Evolutionary conservation across 495 filamentous ascomycete species (phyloP).

Genomic region (Trichoderma gamsii): DNA sequence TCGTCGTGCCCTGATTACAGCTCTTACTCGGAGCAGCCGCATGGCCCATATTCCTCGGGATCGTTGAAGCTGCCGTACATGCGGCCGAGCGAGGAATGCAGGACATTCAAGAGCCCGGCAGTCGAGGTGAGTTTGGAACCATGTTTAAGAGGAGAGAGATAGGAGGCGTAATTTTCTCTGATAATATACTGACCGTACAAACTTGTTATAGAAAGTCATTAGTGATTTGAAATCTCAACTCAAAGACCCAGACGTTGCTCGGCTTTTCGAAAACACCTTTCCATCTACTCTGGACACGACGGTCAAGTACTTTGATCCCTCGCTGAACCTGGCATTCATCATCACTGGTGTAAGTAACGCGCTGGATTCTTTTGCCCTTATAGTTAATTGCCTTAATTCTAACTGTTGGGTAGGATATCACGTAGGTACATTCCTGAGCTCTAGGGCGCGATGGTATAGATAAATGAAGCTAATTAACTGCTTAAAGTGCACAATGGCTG

Average conservation of each 20-base stretch:
- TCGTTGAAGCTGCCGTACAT: slow-evolving; percentile 47
- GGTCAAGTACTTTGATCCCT: slow-evolving; percentile 37
- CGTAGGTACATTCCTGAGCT: not conserved
- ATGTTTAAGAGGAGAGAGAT: not conserved
- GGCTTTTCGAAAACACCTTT: slow-evolving; percentile 59
- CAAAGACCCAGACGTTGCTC: slow-evolving; percentile 57
- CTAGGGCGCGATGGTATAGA: not conserved
- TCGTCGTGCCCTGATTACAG: slow-evolving; percentile 48
- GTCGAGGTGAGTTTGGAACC: slow-evolving; percentile 41
- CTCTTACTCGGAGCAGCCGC: slow-evolving; percentile 37
- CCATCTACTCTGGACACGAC: slow-evolving; percentile 67
- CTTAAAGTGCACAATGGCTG: slow-evolving; percentile 60
- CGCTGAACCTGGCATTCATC: slow-evolving; percentile 38
- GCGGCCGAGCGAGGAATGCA: slow-evolving; percentile 50
- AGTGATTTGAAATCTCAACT: slow-evolving; percentile 43
- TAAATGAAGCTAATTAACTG: not conserved
- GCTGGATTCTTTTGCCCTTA: not conserved
- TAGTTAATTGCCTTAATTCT: not conserved
- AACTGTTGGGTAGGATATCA: not conserved
- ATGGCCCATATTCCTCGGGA: slow-evolving; percentile 42
- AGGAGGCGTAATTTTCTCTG: not conserved
- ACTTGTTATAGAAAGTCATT: slow-evolving; percentile 25
- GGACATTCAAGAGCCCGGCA: slow-evolving; percentile 52
- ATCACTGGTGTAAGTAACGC: slow-evolving; percentile 56
- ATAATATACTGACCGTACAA: not conserved